A percentile compares a stretch with the other conserved stretches of the same genome.
These are phyloP conservation scores for Nicotiana undulata DNA, from an alignment of 257 asterid genomes.

Conservation along the genomic window DNA sequence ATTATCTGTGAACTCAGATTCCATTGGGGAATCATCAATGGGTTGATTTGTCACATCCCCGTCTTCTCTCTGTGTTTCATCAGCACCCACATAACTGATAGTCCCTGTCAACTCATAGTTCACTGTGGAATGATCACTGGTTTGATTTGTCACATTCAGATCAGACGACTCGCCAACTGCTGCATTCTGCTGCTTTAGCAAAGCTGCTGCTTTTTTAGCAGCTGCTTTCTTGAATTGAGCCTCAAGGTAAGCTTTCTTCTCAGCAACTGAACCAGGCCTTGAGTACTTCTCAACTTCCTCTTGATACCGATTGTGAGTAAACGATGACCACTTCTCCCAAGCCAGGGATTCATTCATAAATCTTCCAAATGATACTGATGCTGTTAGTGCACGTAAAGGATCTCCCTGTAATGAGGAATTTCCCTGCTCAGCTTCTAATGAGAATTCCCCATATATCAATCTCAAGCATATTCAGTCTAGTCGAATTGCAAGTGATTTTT, in stretches of 20 bases:
- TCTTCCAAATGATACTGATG: constrained; percentile 88
- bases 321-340: constrained; percentile 88
- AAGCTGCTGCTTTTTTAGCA: constrained; percentile 50
- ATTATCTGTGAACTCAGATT: neutral
- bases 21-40: neutral
- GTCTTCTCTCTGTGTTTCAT: constrained; percentile 7
- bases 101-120: constrained; percentile 7
- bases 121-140: constrained; percentile 8
- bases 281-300: constrained; percentile 79
- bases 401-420: constrained; percentile 43
- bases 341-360: constrained; percentile 70
- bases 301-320: constrained; percentile 66
- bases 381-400: constrained; percentile 52
- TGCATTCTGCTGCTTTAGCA: constrained; percentile 47
- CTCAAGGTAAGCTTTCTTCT: constrained; percentile 87
- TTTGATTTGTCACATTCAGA: constrained; percentile 7
- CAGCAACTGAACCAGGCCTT: constrained; percentile 92
- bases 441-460: neutral
- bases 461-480: neutral
- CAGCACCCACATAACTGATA: constrained; percentile 3
- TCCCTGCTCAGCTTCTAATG: neutral
- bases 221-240: constrained; percentile 67
- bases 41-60: neutral
- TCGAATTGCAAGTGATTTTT: neutral
- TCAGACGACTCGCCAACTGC: constrained; percentile 14